Conservation (phyloP, 2,329 filamentous ascomycete species). For the Didymella pinodella region DNA sequence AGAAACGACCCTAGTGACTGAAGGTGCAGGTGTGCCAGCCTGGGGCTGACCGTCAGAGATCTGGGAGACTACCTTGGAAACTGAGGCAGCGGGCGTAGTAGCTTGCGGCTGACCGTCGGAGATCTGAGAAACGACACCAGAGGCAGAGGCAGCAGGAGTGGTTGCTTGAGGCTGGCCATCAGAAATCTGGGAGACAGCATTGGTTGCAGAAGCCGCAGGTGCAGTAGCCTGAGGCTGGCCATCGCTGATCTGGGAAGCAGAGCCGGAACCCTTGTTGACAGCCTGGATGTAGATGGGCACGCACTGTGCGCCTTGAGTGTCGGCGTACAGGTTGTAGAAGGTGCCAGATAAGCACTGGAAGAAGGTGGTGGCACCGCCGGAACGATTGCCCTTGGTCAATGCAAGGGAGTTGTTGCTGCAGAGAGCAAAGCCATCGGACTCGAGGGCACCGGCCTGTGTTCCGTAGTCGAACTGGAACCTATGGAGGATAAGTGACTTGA, state of each 20-base stretch:
- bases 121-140: conserved; percentile 36
- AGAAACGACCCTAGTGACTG: conserved; percentile 24
- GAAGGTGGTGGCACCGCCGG: conserved; percentile 66
- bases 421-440: conserved; percentile 75
- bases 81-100: conserved; percentile 15
- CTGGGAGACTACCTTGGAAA: conserved; percentile 27
- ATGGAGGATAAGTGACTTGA: conserved; percentile 12
- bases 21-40: conserved; percentile 25
- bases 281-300: conserved; percentile 50
- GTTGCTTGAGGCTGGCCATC: conserved; percentile 37
- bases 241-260: conserved; percentile 34
- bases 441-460: conserved; percentile 71
- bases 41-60: conserved; percentile 38
- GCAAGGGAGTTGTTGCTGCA: conserved; percentile 74
- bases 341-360: conserved; percentile 76
- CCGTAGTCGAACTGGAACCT: conserved; percentile 54
- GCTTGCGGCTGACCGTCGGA: conserved; percentile 41
- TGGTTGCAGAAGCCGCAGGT: conserved; percentile 14
- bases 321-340: conserved; percentile 86
- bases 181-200: conserved; percentile 27
- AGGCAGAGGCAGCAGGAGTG: conserved; percentile 13
- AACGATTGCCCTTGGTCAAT: conserved; percentile 58
- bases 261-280: conserved; percentile 23
- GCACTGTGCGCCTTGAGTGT: conserved; percentile 73
- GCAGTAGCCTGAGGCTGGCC: conserved; percentile 34